Evolutionary conservation across 371 early-diverging fungal species (phyloP).

Genomic region (Actinomortierella ambigua): DNA sequence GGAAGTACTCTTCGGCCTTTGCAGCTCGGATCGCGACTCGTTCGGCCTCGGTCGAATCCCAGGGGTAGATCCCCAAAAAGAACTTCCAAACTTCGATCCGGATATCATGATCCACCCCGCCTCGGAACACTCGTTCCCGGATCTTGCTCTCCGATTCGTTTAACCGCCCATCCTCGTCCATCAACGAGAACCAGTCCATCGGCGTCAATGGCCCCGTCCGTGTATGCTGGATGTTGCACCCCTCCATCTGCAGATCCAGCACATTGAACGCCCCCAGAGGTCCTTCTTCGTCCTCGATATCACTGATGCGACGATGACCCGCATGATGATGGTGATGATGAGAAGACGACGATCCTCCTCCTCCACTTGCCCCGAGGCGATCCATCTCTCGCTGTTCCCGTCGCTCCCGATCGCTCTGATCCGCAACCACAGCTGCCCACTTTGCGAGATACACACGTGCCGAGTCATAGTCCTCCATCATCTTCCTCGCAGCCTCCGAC

Average conservation of each 20-base stretch:
- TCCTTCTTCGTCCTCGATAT: constrained; percentile 54
- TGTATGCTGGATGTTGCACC: constrained; percentile 41
- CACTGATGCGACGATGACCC: constrained; percentile 23
- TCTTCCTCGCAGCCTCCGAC: constrained; percentile 52
- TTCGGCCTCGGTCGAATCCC: constrained; percentile 81
- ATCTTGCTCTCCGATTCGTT: constrained; percentile 56
- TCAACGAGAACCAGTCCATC: constrained; percentile 78
- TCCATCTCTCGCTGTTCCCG: constrained; percentile 52
- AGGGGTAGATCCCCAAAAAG: constrained; percentile 83
- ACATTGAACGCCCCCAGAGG: constrained; percentile 71
- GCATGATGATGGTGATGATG: constrained; percentile 25
- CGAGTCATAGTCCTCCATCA: constrained; percentile 76
- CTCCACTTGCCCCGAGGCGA: constrained; percentile 22
- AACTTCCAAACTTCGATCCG: constrained; percentile 92
- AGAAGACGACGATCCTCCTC: background rate
- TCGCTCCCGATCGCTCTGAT: constrained; percentile 45
- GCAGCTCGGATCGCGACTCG: constrained; percentile 64
- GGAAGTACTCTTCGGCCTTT: constrained; percentile 75
- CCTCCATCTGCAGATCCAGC: constrained; percentile 47
- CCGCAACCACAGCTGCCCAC: constrained; percentile 74
- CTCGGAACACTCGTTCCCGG: constrained; percentile 70
- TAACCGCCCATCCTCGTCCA: constrained; percentile 69
- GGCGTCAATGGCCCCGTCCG: constrained; percentile 67
- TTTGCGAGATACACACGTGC: constrained; percentile 80
- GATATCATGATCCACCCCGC: constrained; percentile 84